These are phyloP conservation scores for Penicillium rolfsii DNA, from an alignment of 2,329 filamentous ascomycete species.

Conservation along the genomic window DNA sequence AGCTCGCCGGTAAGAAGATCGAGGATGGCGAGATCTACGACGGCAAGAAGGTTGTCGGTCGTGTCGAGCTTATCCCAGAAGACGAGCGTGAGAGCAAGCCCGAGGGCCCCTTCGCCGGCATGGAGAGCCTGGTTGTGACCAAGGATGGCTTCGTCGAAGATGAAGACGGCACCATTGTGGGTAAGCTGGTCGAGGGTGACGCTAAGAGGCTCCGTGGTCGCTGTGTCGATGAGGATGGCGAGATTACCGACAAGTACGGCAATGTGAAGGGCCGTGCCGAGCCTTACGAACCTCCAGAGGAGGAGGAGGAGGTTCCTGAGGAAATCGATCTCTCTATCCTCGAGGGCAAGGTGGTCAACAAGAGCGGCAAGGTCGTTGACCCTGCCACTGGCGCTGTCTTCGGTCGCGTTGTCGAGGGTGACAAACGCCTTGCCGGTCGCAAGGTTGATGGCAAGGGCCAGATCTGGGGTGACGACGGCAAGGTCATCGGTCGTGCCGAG, in stretches of 20 bases:
- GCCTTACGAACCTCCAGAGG: conserved; percentile 55
- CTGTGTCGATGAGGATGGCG: conserved; percentile 77
- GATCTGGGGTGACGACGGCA: conserved; percentile 66
- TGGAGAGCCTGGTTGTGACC: conserved; percentile 59
- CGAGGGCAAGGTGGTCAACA: conserved; percentile 66
- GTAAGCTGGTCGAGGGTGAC: conserved; percentile 71
- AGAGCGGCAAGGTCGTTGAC: conserved; percentile 65
- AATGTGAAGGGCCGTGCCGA: conserved; percentile 64
- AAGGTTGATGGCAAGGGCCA: conserved; percentile 66
- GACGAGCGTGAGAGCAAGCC: conserved; percentile 59
- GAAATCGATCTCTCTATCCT: conserved; percentile 62
- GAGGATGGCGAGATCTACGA: conserved; percentile 62
- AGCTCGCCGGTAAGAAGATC: conserved; percentile 15
- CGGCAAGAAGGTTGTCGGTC: conserved; percentile 59
- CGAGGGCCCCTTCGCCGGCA: conserved; percentile 62
- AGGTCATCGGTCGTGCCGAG: conserved; percentile 63
- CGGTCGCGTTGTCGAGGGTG: conserved; percentile 61
- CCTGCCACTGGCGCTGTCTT: conserved; percentile 58
- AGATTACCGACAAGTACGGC: conserved; percentile 76
- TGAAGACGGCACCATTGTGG: conserved; percentile 76
- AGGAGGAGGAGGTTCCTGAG: conserved; percentile 53
- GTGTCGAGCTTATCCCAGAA: conserved; percentile 61
- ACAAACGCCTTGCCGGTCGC: conserved; percentile 60
- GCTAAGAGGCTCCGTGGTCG: conserved; percentile 73
- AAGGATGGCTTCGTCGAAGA: conserved; percentile 68